A percentile compares a stretch with the other conserved stretches of the same genome.
phyloP scores from a whole-genome alignment of 192 early-diverging fungal species.

The Rhizoclosmatium globosum region DNA sequence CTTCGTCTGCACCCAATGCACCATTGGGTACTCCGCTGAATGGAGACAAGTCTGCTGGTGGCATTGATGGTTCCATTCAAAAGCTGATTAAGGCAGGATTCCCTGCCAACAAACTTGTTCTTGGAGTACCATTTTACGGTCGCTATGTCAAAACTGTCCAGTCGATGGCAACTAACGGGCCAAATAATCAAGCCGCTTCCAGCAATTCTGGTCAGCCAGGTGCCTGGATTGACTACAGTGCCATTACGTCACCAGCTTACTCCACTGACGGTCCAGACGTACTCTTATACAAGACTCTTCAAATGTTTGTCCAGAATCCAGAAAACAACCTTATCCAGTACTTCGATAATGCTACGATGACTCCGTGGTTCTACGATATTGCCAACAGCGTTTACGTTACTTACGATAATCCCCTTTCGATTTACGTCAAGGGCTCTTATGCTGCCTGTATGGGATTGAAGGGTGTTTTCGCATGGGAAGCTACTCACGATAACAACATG shows the following conservation, averaged over 20 bases:
- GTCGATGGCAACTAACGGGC: constrained; percentile 1
- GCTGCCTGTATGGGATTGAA: constrained; percentile 59
- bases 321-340: constrained; percentile 67
- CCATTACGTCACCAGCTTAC: too few species aligned
- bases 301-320: background rate
- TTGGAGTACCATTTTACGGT: background rate
- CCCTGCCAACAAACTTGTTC: constrained; percentile 1
- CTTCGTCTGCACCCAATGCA: background rate
- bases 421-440: constrained; percentile 66
- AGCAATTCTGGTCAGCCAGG: background rate
- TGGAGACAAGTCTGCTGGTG: background rate
- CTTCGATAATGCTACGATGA: constrained; percentile 67
- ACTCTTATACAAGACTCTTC: background rate
- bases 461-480: constrained; percentile 1
- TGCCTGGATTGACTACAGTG: background rate
- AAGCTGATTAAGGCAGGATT: background rate
- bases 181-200: background rate
- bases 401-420: constrained; percentile 71
- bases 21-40: background rate
- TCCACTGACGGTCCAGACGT: too few species aligned
- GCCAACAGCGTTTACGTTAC: constrained; percentile 67
- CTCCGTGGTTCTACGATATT: constrained; percentile 79
- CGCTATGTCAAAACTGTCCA: background rate
- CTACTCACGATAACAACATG: too few species aligned
- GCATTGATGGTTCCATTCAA: background rate